Percentiles rank a stretch among this genome's conserved stretches.
Conservation (phyloP, 176 grass and related monocot species). For the Oryza longistaminata region DNA sequence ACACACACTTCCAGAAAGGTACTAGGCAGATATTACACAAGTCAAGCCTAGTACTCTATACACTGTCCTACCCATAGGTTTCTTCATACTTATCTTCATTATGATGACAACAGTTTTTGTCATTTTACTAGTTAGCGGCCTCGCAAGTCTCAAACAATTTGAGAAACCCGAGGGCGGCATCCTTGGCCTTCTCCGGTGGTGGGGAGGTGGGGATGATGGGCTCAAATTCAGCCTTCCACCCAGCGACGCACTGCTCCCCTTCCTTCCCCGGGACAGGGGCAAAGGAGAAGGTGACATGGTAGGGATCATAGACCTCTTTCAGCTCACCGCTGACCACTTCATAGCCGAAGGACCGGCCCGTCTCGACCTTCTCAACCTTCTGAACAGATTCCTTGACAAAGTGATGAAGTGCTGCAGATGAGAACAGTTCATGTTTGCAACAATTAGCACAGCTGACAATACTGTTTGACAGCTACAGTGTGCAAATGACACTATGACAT, state of each 20-base stretch:
- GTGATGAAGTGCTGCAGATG: conserved; percentile 34
- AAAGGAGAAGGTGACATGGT: conserved; percentile 47
- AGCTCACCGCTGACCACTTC: conserved; percentile 47
- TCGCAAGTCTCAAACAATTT: conserved; percentile 40
- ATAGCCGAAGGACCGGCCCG: conserved; percentile 30
- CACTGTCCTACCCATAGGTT: background rate
- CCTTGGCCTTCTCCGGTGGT: conserved; percentile 43
- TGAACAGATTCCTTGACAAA: conserved; percentile 53
- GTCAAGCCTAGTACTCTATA: background rate
- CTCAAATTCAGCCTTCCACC: conserved; percentile 55
- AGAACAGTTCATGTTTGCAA: background rate
- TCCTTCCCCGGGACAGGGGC: conserved; percentile 28
- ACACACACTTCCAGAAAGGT: background rate
- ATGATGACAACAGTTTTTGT: background rate
- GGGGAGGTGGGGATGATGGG: conserved; percentile 17
- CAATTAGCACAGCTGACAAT: background rate
- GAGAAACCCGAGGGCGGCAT: conserved; percentile 49
- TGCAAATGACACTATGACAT: background rate
- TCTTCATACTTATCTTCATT: background rate
- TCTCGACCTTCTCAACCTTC: conserved; percentile 54
- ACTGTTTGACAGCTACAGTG: background rate
- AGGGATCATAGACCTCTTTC: conserved; percentile 45
- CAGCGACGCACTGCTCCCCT: conserved; percentile 32
- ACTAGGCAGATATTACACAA: background rate
- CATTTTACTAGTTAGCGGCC: background rate